Base-by-base conservation (phyloP, 371 early-diverging fungal species). In the Apophysomyces ossiformis region DNA sequence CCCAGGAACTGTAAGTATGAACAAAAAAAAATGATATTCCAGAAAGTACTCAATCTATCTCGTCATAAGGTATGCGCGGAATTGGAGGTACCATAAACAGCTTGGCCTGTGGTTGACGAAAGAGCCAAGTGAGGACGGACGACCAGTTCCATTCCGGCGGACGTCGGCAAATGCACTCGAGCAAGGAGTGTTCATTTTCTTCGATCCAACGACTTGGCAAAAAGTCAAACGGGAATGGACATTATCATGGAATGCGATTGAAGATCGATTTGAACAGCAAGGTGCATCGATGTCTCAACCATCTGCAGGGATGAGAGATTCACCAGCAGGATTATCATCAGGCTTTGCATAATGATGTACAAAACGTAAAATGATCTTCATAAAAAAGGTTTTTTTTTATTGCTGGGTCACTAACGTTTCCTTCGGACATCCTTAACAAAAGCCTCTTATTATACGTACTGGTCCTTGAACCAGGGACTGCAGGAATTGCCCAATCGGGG, bases 51-150 rank as follows among this genome's bases (percentile, higher is more conserved):
- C n/a, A 46, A 56, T 58, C 2, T 26, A 26, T 37, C 15, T 62
- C 15, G 11, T 61, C 47, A 21, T 1, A 39, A 83, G 83, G 47
- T 87, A 90, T 69, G 87, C 87, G 69, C 87, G 95, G 61, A 88
- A 89, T 67, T 98, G 96, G 96, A 77, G 94, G 58, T 98, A 88
- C 74, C 95, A 95, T 83, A 94, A 91, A 74, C 92, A 93, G 61
- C 75, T 91, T 45, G 83, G 85, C 59, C 69, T 94, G 63, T 96
- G 96, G 96, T 58, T 96, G 65, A 90, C 89, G 50, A 91, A 86
- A 72, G 89, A 89, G 60, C 66, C 62, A 46, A 76, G 75, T 45
- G 69, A 77, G 60, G 69, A 69, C 38, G 71, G 77, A 21, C 65
- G 70, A 65, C 72, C 69, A 21, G 72, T 69, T 37, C 62, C 62